Base-by-base conservation (phyloP, 129 eudicot genomes). In the Flaveria trinervia region DNA sequence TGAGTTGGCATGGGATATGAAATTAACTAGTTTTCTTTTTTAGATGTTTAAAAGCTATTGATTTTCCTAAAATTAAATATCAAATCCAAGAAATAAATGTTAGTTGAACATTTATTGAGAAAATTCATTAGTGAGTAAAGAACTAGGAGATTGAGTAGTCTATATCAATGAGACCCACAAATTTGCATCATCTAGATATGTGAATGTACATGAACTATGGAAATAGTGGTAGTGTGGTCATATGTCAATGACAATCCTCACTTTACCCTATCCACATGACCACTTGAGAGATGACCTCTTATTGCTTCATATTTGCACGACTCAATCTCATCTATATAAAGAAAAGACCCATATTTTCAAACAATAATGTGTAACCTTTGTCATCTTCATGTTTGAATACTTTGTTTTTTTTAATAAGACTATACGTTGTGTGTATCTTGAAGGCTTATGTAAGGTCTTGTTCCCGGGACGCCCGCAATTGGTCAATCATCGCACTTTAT, bases 221-320 rank as follows among this genome's bases (percentile, higher is more conserved):
- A 71, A 48, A 78, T 70, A 77, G 83, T 79, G 83, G 83, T 25
- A 56, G 51, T 73, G 78, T 80, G 78, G 78, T 51, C 77, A 76
- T 78, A 70, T 64, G 73, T 59, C 72, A 71, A 68, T 41, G 68
- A 25, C 83, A 71, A 14, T 28, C 71, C 64, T 71, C 54, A 66
- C 80, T 30, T 59, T 57, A 46, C 28, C 54, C 71, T 52, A 43
- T 43, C 81, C 56, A 50, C 83, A 72, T 77, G 20, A 80, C 51
- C 74, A 80, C 75, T 52, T 73, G 69, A 79, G 20, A 73, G 74
- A 73, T 73, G 67, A 70, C 18, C 78, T 48, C 10, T 17, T 72
- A 64, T 41, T 64, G n/a, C 78, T 72, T 72, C 48, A 15, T 56
- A 72, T 65, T 69, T 72, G 33, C 77, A 71, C 71, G 52, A 71